Conservation (phyloP, 2,329 filamentous ascomycete species). For the Cladosporium halotolerans region DNA sequence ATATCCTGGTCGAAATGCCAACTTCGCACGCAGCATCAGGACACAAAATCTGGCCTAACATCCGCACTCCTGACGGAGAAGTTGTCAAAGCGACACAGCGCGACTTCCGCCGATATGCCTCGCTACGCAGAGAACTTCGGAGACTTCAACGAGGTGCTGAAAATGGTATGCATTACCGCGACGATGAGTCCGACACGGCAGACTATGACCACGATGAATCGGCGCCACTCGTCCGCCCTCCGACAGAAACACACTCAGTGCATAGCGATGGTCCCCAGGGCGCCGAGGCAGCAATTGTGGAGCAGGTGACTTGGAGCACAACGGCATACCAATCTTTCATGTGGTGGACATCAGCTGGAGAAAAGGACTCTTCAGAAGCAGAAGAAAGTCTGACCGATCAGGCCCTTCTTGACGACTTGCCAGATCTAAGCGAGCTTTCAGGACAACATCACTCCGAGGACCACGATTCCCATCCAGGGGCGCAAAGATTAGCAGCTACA, state of each 20-base stretch:
- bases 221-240: slow-evolving; percentile 17
- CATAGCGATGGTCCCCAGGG: slow-evolving; percentile 13
- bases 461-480: slow-evolving; percentile 11
- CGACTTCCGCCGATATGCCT: slow-evolving; percentile 73
- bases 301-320: slow-evolving; percentile 59
- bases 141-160: slow-evolving; percentile 27
- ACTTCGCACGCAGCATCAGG: slow-evolving; percentile 34
- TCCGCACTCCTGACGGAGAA: slow-evolving; percentile 58
- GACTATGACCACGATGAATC: slow-evolving; percentile 6
- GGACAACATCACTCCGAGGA: slow-evolving; percentile 4
- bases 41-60: slow-evolving; percentile 59
- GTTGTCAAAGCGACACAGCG: slow-evolving; percentile 81
- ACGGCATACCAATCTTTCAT: slow-evolving; percentile 78
- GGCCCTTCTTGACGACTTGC: slow-evolving; percentile 38
- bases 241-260: slow-evolving; percentile 10
- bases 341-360: slow-evolving; percentile 84
- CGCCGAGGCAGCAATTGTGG: slow-evolving; percentile 37
- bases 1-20: slow-evolving; percentile 80
- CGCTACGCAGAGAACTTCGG: slow-evolving; percentile 48
- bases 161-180: slow-evolving; percentile 17
- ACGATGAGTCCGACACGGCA: slow-evolving; percentile 22
- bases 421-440: slow-evolving; percentile 16
- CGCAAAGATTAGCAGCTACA: slow-evolving; percentile 53
- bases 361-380: slow-evolving; percentile 53
- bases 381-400: slow-evolving; percentile 49